Evolutionary conservation across 2,329 filamentous ascomycete genomes (phyloP), one percentile per base, ranked within the genome.

Genomic region (Colletotrichum aenigma): DNA sequence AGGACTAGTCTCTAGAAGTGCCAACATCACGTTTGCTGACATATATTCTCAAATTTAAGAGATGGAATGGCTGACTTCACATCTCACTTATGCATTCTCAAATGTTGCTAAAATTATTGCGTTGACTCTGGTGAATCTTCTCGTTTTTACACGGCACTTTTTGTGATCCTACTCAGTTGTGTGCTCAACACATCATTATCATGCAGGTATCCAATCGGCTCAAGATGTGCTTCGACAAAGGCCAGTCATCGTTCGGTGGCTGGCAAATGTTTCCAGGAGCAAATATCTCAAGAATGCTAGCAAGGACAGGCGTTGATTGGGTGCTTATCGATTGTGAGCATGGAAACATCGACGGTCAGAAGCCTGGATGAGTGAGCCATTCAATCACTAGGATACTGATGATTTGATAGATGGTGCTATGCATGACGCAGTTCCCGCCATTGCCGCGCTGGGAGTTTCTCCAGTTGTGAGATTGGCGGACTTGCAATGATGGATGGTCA

Each of bases 401-500:
- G 26, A 61, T 6, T 1, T 7, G 16, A 12, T 10, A 86, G 85
- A 89, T 77, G 84, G 84, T 15, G 84, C 86, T 9, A 89, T 89
- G 89, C 86, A 90, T 79, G 89, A 90, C 79, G 86, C 87, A 13
- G 88, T 90, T 2, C 87, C 87, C 8, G 89, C 88, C 7, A 88
- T 89, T 78, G 84, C 88, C 55, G 85, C 87, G 2, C 79, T 86
- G 30, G 87, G 87, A 6, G 84, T 84, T 13, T 85, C 85, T 7
- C 85, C 85, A 3, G 80, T 86, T 67, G 85, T 86, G 36, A 86
- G 92, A 76, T 85, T 93, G 55, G 89, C 91, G 1, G 91, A 91
- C 71, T 86, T 88, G 77, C 88, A 90, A 81, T 83, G 85, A 1
- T 90, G 86, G 86, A 89, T 91, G 88, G 86, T 91, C 43, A 91